Evolutionary conservation across 1,139 yeast genomes (phyloP).

Genomic region (Nakaseomyces bracarensis): DNA sequence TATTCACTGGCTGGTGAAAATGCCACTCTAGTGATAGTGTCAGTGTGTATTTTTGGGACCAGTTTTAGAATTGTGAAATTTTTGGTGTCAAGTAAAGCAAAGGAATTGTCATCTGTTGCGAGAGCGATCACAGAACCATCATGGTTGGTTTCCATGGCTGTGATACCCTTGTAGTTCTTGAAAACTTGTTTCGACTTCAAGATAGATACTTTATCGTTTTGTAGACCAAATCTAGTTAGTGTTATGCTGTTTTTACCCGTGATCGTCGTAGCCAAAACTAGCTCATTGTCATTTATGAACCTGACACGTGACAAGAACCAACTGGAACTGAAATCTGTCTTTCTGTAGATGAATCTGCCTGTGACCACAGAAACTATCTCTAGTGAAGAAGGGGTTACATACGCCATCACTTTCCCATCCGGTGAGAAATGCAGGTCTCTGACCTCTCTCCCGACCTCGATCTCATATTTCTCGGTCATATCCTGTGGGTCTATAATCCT

Average conservation of each 20-base stretch:
- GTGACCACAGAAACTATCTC: constrained; percentile 42
- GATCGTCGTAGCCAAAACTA: constrained; percentile 45
- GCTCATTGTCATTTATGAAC: constrained; percentile 46
- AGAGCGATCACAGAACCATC: constrained; percentile 48
- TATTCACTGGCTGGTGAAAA: constrained; percentile 64
- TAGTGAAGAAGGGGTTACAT: constrained; percentile 46
- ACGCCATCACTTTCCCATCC: constrained; percentile 47
- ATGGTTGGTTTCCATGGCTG: constrained; percentile 52
- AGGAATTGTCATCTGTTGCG: constrained; percentile 69
- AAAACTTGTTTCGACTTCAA: constrained; percentile 40
- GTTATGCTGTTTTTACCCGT: constrained; percentile 37
- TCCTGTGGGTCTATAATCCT: constrained; percentile 51
- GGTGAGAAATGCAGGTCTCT: constrained; percentile 42
- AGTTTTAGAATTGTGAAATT: constrained; percentile 45
- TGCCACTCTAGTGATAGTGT: constrained; percentile 70
- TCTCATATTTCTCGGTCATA: constrained; percentile 44
- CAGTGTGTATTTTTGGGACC: constrained; percentile 58
- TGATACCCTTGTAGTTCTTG: constrained; percentile 52
- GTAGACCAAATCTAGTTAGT: constrained; percentile 27
- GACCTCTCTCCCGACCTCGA: constrained; percentile 47
- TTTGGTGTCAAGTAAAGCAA: constrained; percentile 48
- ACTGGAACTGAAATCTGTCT: constrained; percentile 31
- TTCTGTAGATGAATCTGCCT: constrained; percentile 35
- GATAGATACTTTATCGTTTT: constrained; percentile 32
- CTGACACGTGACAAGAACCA: constrained; percentile 49